These are phyloP conservation scores for Phytophthora vignae DNA, from an alignment of 352 stramenopile genomes.

Conservation along the genomic window DNA sequence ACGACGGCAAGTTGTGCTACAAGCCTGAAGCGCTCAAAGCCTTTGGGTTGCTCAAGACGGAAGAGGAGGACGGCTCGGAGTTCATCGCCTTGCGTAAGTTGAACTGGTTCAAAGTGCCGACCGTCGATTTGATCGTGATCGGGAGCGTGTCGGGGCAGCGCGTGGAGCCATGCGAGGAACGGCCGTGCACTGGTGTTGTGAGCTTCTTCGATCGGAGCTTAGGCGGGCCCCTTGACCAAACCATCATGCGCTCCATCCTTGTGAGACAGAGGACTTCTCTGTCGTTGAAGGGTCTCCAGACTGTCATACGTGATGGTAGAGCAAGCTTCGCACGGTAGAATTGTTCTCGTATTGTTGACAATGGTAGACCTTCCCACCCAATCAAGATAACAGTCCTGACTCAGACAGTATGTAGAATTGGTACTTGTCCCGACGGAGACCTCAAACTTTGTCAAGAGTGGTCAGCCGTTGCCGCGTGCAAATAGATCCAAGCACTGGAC, in stretches of 20 bases:
- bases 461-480: background rate
- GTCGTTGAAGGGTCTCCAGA: background rate
- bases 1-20: slow-evolving; percentile 26
- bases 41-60: slow-evolving; percentile 24
- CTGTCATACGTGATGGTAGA: background rate
- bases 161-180: slow-evolving; percentile 22
- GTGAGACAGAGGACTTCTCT: background rate
- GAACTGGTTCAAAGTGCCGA: slow-evolving; percentile 15
- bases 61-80: slow-evolving; percentile 17
- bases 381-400: no score
- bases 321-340: background rate
- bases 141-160: slow-evolving; percentile 10
- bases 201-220: slow-evolving; percentile 21
- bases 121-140: slow-evolving; percentile 20
- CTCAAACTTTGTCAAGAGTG: background rate
- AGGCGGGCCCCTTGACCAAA: slow-evolving; percentile 7
- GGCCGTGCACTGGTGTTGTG: slow-evolving; percentile 15
- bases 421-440: background rate
- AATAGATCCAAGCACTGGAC: background rate
- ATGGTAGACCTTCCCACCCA: no score
- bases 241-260: background rate
- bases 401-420: background rate
- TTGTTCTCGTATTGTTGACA: background rate
- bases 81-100: slow-evolving; percentile 25
- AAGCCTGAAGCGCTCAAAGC: slow-evolving; percentile 21